phyloP scores from a whole-genome alignment of 2,329 filamentous ascomycete genomes.

The Colletotrichum liaoningense region DNA sequence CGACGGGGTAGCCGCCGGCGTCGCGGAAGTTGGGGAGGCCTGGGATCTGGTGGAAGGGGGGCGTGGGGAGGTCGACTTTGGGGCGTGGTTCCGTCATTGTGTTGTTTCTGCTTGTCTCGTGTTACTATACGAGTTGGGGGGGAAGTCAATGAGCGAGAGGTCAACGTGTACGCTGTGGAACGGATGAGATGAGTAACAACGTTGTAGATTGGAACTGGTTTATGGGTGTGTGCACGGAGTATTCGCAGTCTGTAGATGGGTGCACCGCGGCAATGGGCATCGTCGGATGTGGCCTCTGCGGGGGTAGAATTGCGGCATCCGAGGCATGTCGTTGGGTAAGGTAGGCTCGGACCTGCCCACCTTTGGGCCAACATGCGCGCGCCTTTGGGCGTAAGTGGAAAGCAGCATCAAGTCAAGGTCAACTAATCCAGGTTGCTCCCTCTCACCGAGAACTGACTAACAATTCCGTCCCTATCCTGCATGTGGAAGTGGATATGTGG shows the following conservation, averaged over 20 bases:
- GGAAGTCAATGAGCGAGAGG: not conserved
- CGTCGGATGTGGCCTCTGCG: not conserved
- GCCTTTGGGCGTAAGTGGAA: not conserved
- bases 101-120: not conserved
- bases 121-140: not conserved
- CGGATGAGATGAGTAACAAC: not conserved
- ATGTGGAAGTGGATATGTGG: not conserved
- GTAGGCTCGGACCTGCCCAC: not conserved
- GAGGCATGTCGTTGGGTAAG: conserved; percentile 1
- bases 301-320: not conserved
- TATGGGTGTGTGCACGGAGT: not conserved
- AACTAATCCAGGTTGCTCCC: not conserved
- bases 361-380: not conserved
- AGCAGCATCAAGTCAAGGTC: not conserved
- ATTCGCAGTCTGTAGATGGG: not conserved
- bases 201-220: not conserved
- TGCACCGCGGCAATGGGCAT: not conserved
- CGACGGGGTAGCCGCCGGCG: conserved; percentile 68
- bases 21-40: conserved; percentile 78
- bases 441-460: not conserved
- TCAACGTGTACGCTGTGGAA: not conserved
- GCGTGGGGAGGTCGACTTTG: conserved; percentile 36
- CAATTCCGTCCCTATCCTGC: not conserved
- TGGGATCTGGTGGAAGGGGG: conserved; percentile 62
- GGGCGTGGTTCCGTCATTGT: not conserved